Conservation (phyloP, 129 eudicot genomes). For the Helichrysum umbraculigerum region DNA sequence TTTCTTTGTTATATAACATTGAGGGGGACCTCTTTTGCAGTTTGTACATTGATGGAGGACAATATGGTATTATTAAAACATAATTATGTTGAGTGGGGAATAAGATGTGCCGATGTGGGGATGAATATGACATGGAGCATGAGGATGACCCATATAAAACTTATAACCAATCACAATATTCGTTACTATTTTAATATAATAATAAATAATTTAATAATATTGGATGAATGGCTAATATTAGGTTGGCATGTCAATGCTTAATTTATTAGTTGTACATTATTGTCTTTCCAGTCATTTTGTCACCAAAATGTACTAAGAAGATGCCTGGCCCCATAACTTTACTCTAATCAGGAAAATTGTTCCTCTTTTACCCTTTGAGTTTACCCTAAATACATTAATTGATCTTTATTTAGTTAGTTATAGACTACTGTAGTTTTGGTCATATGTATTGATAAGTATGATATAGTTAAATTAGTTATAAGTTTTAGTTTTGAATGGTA, state of each 20-base stretch:
- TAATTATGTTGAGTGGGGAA: conserved; percentile 24
- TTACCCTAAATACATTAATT: background rate
- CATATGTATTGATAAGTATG: no score
- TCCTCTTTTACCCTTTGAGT: background rate
- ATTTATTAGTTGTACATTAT: conserved; percentile 29
- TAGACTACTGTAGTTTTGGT: no score
- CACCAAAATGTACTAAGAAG: background rate
- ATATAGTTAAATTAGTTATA: no score
- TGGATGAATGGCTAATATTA: conserved; percentile 14
- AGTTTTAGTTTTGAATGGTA: no score
- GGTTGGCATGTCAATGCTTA: conserved; percentile 31
- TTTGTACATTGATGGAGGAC: background rate
- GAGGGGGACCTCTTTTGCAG: conserved; percentile 4
- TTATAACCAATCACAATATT: conserved; percentile 33
- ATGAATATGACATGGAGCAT: conserved; percentile 25
- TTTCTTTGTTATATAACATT: background rate
- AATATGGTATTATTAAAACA: background rate
- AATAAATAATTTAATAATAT: no score
- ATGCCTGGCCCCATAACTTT: conserved; percentile 9
- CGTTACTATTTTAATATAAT: conserved; percentile 10
- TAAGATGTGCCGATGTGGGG: conserved; percentile 29
- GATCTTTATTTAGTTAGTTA: background rate
- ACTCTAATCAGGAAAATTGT: background rate
- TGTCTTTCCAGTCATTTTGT: conserved; percentile 33
- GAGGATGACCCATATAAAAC: conserved; percentile 32